phyloP scores from a whole-genome alignment of 1,284 basidiomycete species.

The Schizophyllum commune region DNA sequence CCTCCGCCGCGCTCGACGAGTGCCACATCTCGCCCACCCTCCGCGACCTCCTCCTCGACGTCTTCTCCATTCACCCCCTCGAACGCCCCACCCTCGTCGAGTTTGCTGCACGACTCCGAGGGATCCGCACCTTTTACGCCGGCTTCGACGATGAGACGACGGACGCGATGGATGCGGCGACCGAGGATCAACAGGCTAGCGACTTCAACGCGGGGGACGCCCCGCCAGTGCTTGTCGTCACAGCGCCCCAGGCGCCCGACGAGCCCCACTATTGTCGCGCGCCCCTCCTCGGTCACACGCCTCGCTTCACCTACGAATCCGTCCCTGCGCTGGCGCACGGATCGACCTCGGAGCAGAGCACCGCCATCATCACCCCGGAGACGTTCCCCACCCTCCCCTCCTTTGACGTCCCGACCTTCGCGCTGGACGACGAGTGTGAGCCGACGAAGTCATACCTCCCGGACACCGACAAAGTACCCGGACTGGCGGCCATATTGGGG shows the following conservation, averaged over 20 bases:
- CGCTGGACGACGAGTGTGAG: not conserved
- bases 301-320: not conserved
- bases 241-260: not conserved
- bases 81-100: not conserved
- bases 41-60: not conserved
- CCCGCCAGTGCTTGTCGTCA: not conserved
- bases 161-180: not conserved
- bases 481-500: not conserved
- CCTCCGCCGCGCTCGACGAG: slow-evolving; percentile 37
- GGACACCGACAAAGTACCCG: not conserved
- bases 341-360: not conserved
- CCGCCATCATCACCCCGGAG: not conserved
- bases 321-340: not conserved
- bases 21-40: slow-evolving; percentile 5
- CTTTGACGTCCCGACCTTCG: not conserved
- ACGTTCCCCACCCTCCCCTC: not conserved
- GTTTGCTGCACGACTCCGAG: not conserved
- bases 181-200: not conserved
- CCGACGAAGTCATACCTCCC: not conserved
- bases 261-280: not conserved
- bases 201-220: not conserved
- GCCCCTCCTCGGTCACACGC: too few relatives aligned
- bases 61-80: not conserved
- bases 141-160: not conserved
- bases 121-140: not conserved